phyloP scores from a whole-genome alignment of 1,139 yeast genomes.

The Scheffersomyces segobiensis region DNA sequence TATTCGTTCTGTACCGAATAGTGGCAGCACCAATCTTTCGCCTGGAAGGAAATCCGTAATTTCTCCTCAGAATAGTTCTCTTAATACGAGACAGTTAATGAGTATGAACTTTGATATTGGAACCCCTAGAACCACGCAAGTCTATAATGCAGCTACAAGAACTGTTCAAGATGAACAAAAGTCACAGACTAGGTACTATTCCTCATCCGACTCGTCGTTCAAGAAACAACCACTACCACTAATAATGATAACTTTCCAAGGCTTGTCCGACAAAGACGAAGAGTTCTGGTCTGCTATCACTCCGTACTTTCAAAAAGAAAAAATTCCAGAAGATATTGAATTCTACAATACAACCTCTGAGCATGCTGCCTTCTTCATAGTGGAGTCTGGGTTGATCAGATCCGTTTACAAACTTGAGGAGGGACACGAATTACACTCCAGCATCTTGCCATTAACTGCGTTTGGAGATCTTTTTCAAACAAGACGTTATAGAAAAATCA shows the following conservation, averaged over 20 bases:
- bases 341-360: constrained; percentile 46
- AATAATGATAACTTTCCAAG: constrained; percentile 69
- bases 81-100: constrained; percentile 10
- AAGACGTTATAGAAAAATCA: constrained; percentile 38
- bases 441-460: constrained; percentile 85
- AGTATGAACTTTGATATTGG: constrained; percentile 31
- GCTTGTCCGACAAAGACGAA: constrained; percentile 59
- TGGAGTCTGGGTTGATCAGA: constrained; percentile 78
- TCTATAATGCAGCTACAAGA: constrained; percentile 62
- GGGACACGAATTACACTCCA: constrained; percentile 65
- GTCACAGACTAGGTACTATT: constrained; percentile 31
- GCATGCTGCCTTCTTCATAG: constrained; percentile 55
- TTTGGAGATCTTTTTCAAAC: constrained; percentile 67
- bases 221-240: constrained; percentile 67
- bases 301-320: constrained; percentile 52
- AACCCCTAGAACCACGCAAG: constrained; percentile 66
- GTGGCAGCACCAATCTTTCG: constrained; percentile 3
- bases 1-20: constrained; percentile 5
- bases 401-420: constrained; percentile 57
- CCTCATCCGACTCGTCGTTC: constrained; percentile 28
- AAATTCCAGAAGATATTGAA: constrained; percentile 48
- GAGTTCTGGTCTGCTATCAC: constrained; percentile 64
- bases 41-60: constrained; percentile 11
- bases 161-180: constrained; percentile 47
- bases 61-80: background rate